These are phyloP conservation scores for Tetrahymena thermophila DNA, from an alignment of 73 alveolate species.

Conservation along the genomic window DNA sequence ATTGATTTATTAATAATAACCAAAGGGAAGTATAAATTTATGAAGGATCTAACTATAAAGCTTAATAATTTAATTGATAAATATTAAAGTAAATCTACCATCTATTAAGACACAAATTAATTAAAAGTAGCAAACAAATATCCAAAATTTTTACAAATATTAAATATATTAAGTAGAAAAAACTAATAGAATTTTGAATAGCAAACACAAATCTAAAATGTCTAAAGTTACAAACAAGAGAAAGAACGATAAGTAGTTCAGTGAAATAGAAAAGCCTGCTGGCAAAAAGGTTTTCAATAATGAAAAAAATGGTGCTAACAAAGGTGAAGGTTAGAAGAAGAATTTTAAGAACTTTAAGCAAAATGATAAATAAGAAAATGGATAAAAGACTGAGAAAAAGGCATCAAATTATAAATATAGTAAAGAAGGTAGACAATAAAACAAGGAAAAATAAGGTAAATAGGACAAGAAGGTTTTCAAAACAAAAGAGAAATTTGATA, in stretches of 20 bases:
- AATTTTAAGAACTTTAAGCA: neutral
- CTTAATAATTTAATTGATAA: neutral
- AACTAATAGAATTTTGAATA: neutral
- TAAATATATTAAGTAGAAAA: neutral
- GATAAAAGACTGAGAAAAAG: neutral
- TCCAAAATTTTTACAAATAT: neutral
- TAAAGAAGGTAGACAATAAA: neutral
- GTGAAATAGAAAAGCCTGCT: neutral
- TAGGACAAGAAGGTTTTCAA: neutral
- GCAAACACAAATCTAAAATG: neutral
- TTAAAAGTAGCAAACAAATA: neutral
- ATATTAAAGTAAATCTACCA: neutral
- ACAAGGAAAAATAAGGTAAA: neutral
- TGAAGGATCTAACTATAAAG: neutral
- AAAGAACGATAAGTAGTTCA: neutral
- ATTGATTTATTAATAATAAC: neutral
- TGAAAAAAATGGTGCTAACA: neutral
- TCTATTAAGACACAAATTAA: neutral
- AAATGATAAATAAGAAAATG: neutral
- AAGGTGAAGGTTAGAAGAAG: neutral
- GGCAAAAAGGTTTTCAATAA: neutral
- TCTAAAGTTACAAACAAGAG: neutral
- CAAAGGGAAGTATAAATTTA: neutral
- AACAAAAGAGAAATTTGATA: neutral
- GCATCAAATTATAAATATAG: neutral